A percentile compares a stretch with the other conserved stretches of the same genome.
These are phyloP conservation scores for Amaranthus hypochondriacus DNA, from an alignment of 148 eudicot genomes.

Conservation along the genomic window DNA sequence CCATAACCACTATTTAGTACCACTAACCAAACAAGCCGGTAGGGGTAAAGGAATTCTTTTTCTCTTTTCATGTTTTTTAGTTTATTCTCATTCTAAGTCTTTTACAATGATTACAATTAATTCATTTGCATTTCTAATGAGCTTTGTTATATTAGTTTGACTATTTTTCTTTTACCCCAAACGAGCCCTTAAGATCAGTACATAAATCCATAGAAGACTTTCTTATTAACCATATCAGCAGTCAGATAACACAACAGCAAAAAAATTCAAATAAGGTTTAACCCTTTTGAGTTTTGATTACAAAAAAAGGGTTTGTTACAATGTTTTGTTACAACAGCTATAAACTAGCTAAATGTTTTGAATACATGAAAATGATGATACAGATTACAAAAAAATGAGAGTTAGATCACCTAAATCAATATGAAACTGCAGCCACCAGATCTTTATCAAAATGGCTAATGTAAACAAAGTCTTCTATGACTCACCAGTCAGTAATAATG, in stretches of 20 bases:
- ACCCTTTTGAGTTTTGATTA: not conserved
- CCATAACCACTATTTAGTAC: too few relatives aligned
- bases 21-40: too few relatives aligned
- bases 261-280: not conserved
- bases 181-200: too few relatives aligned
- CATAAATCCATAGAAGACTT: too few relatives aligned
- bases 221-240: too few relatives aligned
- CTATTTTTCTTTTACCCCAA: too few relatives aligned
- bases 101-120: too few relatives aligned
- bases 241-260: not conserved
- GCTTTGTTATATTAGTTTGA: too few relatives aligned
- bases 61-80: too few relatives aligned
- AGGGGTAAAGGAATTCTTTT: too few relatives aligned
- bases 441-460: slow-evolving; percentile 2
- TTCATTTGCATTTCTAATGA: too few relatives aligned
- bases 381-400: slow-evolving; percentile 21
- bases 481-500: slow-evolving; percentile 9
- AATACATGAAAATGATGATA: slow-evolving; percentile 21
- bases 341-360: slow-evolving; percentile 4
- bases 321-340: slow-evolving; percentile 11
- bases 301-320: not conserved
- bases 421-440: slow-evolving; percentile 6
- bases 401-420: slow-evolving; percentile 18
- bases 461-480: slow-evolving; percentile 13
- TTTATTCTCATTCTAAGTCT: too few relatives aligned